phyloP scores from a whole-genome alignment of 1,284 basidiomycete species.

The Trametes versicolor region DNA sequence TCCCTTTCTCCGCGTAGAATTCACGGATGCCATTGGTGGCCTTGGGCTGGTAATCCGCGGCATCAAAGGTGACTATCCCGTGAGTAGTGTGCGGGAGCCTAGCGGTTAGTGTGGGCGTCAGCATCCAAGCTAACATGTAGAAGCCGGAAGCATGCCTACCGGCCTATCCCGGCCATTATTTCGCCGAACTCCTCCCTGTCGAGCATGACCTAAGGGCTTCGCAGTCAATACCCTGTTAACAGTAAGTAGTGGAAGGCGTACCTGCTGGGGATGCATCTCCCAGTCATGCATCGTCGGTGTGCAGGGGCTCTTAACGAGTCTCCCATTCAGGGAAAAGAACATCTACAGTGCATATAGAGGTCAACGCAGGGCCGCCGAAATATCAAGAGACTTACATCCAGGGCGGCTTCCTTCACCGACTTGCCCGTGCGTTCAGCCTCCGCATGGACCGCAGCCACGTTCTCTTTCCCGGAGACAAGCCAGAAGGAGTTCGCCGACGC shows the following conservation, averaged over 20 bases:
- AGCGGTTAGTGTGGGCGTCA: background rate
- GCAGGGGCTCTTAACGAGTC: conserved; percentile 26
- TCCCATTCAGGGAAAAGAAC: conserved; percentile 7
- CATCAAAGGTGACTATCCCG: conserved; percentile 32
- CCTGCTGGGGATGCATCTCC: conserved; percentile 34
- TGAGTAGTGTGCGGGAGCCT: conserved; percentile 23
- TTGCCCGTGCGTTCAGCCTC: conserved; percentile 16
- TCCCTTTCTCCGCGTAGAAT: conserved; percentile 22
- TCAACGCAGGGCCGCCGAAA: background rate
- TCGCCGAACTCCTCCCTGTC: background rate
- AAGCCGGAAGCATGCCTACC: background rate
- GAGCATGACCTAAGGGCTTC: background rate
- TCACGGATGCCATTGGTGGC: conserved; percentile 15
- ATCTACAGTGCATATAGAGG: background rate
- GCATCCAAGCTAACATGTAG: background rate
- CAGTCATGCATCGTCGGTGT: conserved; percentile 37
- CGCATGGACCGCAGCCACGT: background rate
- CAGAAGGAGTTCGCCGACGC: conserved; percentile 13
- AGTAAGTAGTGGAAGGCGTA: background rate
- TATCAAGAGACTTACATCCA: conserved; percentile 17
- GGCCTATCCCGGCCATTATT: background rate
- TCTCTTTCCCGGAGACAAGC: conserved; percentile 17
- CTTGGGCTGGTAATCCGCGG: conserved; percentile 30
- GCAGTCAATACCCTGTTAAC: background rate
- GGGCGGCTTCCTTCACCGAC: conserved; percentile 20